Conservation (phyloP, 352 stramenopile species). For the Phytophthora nicotianae region DNA sequence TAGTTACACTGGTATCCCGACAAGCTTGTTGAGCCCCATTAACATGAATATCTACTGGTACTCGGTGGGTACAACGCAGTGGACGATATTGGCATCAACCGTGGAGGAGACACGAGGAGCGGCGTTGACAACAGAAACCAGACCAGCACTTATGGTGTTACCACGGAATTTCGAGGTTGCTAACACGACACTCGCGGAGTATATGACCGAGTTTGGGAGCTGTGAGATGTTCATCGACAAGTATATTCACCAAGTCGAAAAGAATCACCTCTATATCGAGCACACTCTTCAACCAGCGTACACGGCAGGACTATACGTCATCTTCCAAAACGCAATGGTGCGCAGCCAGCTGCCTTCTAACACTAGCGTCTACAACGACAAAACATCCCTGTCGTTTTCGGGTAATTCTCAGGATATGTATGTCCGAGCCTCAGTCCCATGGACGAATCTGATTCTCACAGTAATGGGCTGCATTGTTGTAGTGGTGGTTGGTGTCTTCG, state of each 20-base stretch:
- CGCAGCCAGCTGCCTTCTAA: constrained; percentile 3
- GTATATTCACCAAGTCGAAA: constrained; percentile 20
- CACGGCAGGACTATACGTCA: constrained; percentile 38
- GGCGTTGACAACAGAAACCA: neutral
- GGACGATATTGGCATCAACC: constrained; percentile 15
- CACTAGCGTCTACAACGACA: neutral
- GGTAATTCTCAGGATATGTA: constrained; percentile 20
- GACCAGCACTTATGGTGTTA: constrained; percentile 1
- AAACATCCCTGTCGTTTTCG: constrained; percentile 13
- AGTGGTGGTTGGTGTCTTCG: neutral
- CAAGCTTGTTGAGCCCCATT: constrained; percentile 9
- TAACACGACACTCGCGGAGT: neutral
- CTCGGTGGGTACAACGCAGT: constrained; percentile 6
- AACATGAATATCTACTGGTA: constrained; percentile 10
- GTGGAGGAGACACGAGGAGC: constrained; percentile 7
- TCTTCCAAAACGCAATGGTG: constrained; percentile 42
- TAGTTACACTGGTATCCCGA: neutral
- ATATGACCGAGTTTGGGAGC: constrained; percentile 1
- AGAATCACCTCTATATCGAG: constrained; percentile 52
- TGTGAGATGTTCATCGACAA: constrained; percentile 3
- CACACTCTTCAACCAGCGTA: constrained; percentile 43
- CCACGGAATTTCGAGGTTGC: constrained; percentile 12
- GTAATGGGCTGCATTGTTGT: constrained; percentile 7
- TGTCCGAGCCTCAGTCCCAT: constrained; percentile 18
- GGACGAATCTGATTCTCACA: constrained; percentile 3